Conservation (phyloP, 2,329 filamentous ascomycete species). For the Coccinonectria pachysandricola region DNA sequence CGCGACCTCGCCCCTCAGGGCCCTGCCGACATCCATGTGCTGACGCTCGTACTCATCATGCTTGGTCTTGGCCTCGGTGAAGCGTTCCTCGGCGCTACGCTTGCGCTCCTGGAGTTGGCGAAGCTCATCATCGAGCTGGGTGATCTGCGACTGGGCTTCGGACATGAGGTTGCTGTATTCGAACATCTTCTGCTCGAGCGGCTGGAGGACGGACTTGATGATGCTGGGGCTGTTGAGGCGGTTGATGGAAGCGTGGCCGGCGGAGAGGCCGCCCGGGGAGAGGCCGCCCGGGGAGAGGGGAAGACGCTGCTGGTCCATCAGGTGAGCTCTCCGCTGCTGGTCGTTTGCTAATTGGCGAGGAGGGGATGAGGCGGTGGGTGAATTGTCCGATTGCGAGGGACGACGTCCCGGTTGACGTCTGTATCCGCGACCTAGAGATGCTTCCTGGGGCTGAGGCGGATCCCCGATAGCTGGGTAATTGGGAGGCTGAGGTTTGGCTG, state of each 20-base stretch:
- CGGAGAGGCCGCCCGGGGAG: neutral
- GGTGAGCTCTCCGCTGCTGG: neutral
- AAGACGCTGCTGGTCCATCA: slow-evolving; percentile 1
- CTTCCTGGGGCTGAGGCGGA: neutral
- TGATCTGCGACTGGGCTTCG: slow-evolving; percentile 27
- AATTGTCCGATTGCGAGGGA: neutral
- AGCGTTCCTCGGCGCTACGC: slow-evolving; percentile 27
- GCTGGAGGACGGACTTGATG: slow-evolving; percentile 28
- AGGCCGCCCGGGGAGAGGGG: neutral
- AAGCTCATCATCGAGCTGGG: slow-evolving; percentile 30
- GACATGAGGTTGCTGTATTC: slow-evolving; percentile 30
- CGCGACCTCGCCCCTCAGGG: slow-evolving; percentile 25
- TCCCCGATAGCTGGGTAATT: neutral
- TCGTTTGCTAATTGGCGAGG: neutral
- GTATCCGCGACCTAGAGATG: neutral
- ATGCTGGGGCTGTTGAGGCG: slow-evolving; percentile 31
- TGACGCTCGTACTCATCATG: slow-evolving; percentile 32
- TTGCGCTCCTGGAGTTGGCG: slow-evolving; percentile 27
- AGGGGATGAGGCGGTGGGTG: neutral
- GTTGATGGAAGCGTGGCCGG: slow-evolving; percentile 15
- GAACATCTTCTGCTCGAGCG: slow-evolving; percentile 30
- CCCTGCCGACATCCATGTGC: slow-evolving; percentile 29
- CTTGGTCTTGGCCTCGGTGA: slow-evolving; percentile 29
- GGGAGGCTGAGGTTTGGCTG: slow-evolving; percentile 1
- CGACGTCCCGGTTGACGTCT: neutral